Conservation (phyloP, 805 yeast species). For the Yarrowia keelungensis region DNA sequence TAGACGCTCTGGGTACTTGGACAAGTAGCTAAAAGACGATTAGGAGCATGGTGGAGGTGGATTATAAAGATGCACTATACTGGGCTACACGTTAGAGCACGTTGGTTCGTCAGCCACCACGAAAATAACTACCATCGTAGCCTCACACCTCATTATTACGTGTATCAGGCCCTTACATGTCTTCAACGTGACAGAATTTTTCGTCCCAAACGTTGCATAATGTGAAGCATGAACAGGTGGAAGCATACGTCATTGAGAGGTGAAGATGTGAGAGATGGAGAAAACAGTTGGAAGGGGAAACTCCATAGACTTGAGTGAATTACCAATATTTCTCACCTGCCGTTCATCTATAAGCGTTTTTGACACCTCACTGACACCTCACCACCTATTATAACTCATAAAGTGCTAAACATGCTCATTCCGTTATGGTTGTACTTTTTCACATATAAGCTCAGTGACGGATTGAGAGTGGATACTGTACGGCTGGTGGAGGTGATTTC, state of each 20-base stretch:
- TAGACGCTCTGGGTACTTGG: too few species aligned
- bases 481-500: neutral
- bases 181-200: conserved; percentile 5
- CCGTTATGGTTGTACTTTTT: neutral
- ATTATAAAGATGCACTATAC: too few species aligned
- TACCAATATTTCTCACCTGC: too few species aligned
- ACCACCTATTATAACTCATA: neutral
- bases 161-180: neutral
- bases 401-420: neutral
- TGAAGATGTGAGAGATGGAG: too few species aligned
- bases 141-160: neutral
- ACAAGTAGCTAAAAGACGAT: too few species aligned
- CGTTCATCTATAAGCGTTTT: too few species aligned
- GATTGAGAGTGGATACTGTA: neutral
- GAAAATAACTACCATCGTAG: neutral
- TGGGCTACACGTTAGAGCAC: too few species aligned
- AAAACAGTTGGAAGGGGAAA: too few species aligned
- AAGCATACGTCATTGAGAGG: neutral
- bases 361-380: too few species aligned
- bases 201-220: conserved; percentile 17
- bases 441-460: conserved; percentile 2
- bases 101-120: neutral
- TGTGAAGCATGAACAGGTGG: too few species aligned
- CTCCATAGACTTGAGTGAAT: too few species aligned
- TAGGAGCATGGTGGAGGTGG: too few species aligned